Base-by-base conservation (phyloP, 2,329 filamentous ascomycete species). In the Alternaria ventricosa region DNA sequence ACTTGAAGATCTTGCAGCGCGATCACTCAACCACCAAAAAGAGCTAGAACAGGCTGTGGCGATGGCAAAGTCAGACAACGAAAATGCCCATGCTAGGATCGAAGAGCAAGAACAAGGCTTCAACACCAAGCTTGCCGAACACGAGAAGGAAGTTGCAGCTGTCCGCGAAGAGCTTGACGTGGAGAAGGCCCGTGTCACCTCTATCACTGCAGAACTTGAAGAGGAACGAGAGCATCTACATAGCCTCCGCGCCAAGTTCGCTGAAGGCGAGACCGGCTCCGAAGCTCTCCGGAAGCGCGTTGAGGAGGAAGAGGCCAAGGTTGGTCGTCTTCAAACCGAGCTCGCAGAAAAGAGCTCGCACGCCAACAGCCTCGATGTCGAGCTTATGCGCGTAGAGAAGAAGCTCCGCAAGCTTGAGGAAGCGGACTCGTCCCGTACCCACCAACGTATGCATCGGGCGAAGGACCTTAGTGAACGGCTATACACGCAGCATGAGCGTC, bases 391-490 rank as follows among this genome's bases (percentile, higher is more conserved):
- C 57, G 86, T 90, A 74, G 89, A 90, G 72, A 89, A 90, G 63
- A 92, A 90, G 75, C 78, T 89, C 47, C 82, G 88, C 30, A 78
- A 81, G 47, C 86, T 85, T 66, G 79, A 89, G 18, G 77, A 80
- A 28, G 69, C 78, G 9, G 78, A 79, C 36, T 80, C 80, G 15
- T 82, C 82, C 23, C 88, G 89, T 55, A 88, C 93, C 50, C 89
- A 93, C 46, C 85, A 88, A 49, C 91, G 93, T 49, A 90, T 91
- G 44, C 84, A 85, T 56, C 90, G 90, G 66, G 90, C 93, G 6
- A 93, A 92, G 76, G 93, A 97, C 67, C 84, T 98, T 12, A 96
- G 94, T 1, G 91, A 94, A 73, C 89, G 90, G 60, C 84, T 97
- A 5, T 96, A 93, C 77, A 86, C 89, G 1, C 92, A 97, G 65